These are phyloP conservation scores for Schizonepeta tenuifolia DNA, from an alignment of 257 asterid species.

Conservation along the genomic window DNA sequence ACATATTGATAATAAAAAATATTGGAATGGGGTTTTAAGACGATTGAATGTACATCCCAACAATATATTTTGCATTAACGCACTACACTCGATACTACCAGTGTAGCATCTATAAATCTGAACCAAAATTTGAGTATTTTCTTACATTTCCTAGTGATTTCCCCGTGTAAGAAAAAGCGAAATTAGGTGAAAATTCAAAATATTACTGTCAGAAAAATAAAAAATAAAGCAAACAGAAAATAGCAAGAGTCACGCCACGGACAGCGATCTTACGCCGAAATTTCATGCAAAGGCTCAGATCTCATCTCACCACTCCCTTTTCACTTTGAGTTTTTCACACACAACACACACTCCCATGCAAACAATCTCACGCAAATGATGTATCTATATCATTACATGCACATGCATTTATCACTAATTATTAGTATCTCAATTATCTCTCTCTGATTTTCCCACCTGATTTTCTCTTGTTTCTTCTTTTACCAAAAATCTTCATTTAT, in stretches of 20 bases:
- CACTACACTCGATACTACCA: not conserved
- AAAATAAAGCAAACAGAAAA: conserved; percentile 27
- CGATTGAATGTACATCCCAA: too few species aligned
- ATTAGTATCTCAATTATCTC: conserved; percentile 10
- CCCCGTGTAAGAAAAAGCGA: not conserved
- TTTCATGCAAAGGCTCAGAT: conserved; percentile 69
- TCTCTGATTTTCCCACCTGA: conserved; percentile 26
- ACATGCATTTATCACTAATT: conserved; percentile 36
- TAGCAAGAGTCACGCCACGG: conserved; percentile 46
- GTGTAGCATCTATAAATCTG: not conserved
- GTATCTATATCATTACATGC: conserved; percentile 34
- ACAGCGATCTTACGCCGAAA: conserved; percentile 56
- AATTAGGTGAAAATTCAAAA: not conserved
- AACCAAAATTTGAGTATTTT: not conserved
- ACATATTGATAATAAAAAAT: too few species aligned
- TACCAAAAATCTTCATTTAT: conserved; percentile 36
- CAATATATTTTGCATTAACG: too few species aligned
- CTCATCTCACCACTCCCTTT: conserved; percentile 35
- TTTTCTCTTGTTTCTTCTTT: conserved; percentile 2
- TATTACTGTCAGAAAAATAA: not conserved
- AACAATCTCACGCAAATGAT: conserved; percentile 22
- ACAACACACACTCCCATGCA: conserved; percentile 44
- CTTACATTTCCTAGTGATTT: conserved; percentile 16
- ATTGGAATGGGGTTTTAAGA: too few species aligned
- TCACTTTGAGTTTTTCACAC: conserved; percentile 60